Base-by-base conservation (phyloP, 2,329 filamentous ascomycete genomes). In the Fusarium abutilonis region DNA sequence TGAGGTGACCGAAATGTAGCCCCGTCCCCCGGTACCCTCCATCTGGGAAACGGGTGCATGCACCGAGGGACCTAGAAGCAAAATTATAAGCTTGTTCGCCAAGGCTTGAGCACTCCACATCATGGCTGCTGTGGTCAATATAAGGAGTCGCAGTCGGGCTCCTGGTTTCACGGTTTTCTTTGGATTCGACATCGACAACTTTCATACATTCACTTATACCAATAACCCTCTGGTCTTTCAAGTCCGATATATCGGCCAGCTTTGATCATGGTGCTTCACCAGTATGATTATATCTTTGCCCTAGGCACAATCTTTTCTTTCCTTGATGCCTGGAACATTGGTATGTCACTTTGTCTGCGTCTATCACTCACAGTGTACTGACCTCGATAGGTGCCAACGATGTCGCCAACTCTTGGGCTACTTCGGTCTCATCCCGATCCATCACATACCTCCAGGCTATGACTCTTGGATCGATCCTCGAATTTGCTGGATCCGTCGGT, bases 321-420 rank as follows among this genome's bases (percentile, higher is more conserved):
- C 67, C 80, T 88, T 13, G 86, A 88, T 74, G 84, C 85, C 28
- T 88, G 83, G 83, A 88, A 88, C 69, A 88, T 87, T 65, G 86
- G 85, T 82, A 56, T 14, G 60, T 52, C 3, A 6, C 3, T 3
- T n/a, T 9, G 4, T 9, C 7, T 9, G 8, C 2, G 1, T 8
- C 4, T 7, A 8, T 21, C 17, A 3, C 4, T 0, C 13, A 9
- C 4, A 0, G 71, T 10, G 3, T 28, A 46, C 47, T 56, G n/a
- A 51, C 17, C 1, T 13, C 1, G 2, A 10, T 13, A 72, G 69
- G 69, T 68, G 70, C 70, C 38, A 72, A 72, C 76, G 89, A 91
- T 88, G 89, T 91, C 57, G 89, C 89, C 74, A 92, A 92, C 79
- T 85, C 88, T 3, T 92, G 87, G 86, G 87, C 88, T n/a, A 90